Percentiles rank a stretch among this genome's conserved stretches.
These are phyloP conservation scores for Zostera marina DNA, from an alignment of 116 monocot genomes.

Conservation along the genomic window DNA sequence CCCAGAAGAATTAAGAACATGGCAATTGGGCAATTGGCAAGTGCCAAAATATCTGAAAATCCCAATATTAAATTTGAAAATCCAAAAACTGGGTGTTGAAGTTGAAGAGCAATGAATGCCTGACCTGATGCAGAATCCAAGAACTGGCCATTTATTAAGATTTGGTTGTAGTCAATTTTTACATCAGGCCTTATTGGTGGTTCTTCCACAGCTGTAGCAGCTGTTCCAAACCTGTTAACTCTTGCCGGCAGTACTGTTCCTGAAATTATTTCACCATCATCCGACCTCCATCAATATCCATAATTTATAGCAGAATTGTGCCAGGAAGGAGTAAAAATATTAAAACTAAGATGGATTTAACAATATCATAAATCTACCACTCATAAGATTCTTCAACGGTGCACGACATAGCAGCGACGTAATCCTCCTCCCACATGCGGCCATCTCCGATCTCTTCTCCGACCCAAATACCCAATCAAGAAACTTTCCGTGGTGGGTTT, in stretches of 20 bases:
- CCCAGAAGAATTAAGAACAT: not conserved
- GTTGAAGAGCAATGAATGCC: not conserved
- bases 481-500: too few relatives aligned
- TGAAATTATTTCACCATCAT: not conserved
- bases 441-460: too few relatives aligned
- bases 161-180: conserved; percentile 26
- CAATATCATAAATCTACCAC: too few relatives aligned
- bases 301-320: too few relatives aligned
- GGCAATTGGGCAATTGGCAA: not conserved
- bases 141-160: conserved; percentile 11
- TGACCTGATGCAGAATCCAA: conserved; percentile 15
- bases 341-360: too few relatives aligned
- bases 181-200: conserved; percentile 73
- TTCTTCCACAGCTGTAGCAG: conserved; percentile 18
- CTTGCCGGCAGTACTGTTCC: not conserved
- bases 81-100: not conserved
- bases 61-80: not conserved
- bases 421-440: too few relatives aligned
- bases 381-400: too few relatives aligned
- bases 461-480: too few relatives aligned
- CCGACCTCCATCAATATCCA: not conserved
- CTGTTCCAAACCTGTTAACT: conserved; percentile 5
- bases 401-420: too few relatives aligned
- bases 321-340: too few relatives aligned
- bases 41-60: not conserved